These are phyloP conservation scores for Fusarium newnesense DNA, from an alignment of 2,329 filamentous ascomycete genomes.

Conservation along the genomic window DNA sequence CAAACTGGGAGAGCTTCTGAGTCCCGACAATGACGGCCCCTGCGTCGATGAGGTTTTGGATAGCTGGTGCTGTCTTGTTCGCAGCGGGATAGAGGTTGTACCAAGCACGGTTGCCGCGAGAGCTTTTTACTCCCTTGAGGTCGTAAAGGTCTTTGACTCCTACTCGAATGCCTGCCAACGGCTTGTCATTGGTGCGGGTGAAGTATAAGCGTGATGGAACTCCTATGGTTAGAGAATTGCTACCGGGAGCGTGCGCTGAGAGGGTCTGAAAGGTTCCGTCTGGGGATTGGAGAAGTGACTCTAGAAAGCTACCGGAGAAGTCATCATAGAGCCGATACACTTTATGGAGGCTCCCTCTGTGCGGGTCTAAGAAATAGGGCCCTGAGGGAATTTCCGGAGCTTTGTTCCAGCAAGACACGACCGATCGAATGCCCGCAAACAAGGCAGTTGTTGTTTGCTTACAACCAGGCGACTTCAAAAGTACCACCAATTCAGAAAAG, in stretches of 20 bases:
- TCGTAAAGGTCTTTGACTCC: slow-evolving; percentile 31
- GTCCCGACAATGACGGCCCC: slow-evolving; percentile 24
- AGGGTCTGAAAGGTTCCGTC: not conserved
- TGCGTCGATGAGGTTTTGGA: slow-evolving; percentile 18
- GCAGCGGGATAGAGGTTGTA: not conserved
- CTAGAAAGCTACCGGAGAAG: not conserved
- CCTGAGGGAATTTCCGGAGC: not conserved
- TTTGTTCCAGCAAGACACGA: not conserved
- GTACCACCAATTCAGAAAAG: not conserved
- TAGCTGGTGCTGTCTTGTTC: slow-evolving; percentile 1
- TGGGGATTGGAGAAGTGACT: not conserved
- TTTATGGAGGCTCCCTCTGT: not conserved
- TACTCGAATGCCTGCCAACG: not conserved
- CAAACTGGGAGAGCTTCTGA: slow-evolving; percentile 26
- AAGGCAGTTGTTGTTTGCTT: too few relatives aligned
- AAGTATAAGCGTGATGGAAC: slow-evolving; percentile 18
- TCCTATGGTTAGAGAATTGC: not conserved
- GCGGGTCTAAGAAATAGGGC: not conserved
- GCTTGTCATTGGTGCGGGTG: not conserved
- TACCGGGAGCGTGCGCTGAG: not conserved
- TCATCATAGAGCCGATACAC: not conserved
- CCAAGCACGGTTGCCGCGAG: slow-evolving; percentile 13
- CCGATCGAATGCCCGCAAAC: not conserved
- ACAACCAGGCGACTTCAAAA: not conserved
- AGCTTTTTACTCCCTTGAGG: slow-evolving; percentile 19